phyloP scores from a whole-genome alignment of 2,329 filamentous ascomycete species.

The Aspergillus tamarii region DNA sequence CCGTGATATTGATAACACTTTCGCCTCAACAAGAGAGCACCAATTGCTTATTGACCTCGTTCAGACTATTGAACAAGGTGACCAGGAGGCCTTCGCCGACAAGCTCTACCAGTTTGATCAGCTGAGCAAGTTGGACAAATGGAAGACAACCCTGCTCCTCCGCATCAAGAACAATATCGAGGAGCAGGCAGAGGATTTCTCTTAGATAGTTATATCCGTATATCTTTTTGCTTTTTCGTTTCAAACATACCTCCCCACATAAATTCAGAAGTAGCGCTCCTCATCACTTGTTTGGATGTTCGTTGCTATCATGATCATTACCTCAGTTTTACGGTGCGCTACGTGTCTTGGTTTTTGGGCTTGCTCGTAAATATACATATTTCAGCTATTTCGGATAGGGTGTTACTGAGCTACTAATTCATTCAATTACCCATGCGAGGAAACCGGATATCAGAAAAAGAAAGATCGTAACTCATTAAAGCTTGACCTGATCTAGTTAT shows the following conservation, averaged over 20 bases:
- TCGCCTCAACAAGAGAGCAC: conserved; percentile 76
- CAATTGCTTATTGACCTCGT: conserved; percentile 78
- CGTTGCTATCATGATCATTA: background rate
- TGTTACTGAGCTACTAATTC: background rate
- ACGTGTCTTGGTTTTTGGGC: background rate
- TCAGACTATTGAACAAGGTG: conserved; percentile 73
- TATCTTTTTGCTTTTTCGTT: conserved; percentile 5
- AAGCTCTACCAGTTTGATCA: conserved; percentile 89
- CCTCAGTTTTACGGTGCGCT: background rate
- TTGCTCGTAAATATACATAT: background rate
- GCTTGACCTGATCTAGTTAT: conserved; percentile 22
- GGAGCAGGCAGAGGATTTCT: conserved; percentile 69
- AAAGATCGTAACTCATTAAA: conserved; percentile 34
- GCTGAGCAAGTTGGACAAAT: conserved; percentile 91
- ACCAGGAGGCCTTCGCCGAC: conserved; percentile 82
- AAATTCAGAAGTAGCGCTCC: background rate
- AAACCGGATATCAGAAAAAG: conserved; percentile 10
- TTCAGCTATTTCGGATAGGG: background rate
- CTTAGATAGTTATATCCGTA: conserved; percentile 45
- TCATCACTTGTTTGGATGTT: background rate
- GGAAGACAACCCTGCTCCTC: conserved; percentile 88
- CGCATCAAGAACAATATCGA: conserved; percentile 84
- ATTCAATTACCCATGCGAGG: conserved; percentile 1
- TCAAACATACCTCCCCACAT: background rate
- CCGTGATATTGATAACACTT: conserved; percentile 75